Evolutionary conservation across 1,139 yeast species (phyloP), one percentile per base, ranked within the genome.

Genomic region (Yamadazyma triangularis): DNA sequence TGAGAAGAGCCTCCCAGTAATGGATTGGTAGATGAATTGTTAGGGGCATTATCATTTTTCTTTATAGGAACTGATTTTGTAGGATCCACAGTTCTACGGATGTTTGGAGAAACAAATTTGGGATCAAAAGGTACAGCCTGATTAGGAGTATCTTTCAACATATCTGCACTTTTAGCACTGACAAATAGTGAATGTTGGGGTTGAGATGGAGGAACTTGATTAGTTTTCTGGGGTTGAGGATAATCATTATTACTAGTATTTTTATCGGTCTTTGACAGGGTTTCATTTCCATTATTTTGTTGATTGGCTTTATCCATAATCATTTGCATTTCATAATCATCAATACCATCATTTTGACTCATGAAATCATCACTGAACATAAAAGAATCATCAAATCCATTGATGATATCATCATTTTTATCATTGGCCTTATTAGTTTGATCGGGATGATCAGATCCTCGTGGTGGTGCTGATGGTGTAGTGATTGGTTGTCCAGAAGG

Each of bases 371-470:
- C 89, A 45, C 86, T 78, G 44, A 79, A 79, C 34, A 72, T 59
- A 40, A 79, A 71, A 2, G 86, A 79, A 41, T 79, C 88, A 33
- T 80, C 87, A 38, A 77, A 62, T 34, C 71, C 67, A 29, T 40
- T 44, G 11, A 18, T 9, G 6, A 18, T 18, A 18, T 34, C 37
- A 11, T 32, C 31, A 12, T 33, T 32, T 35, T 32, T 30, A 28
- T 35, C 14, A 39, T 43, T 13, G 42, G 27, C 6, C 28, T 22
- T 29, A 31, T 9, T 37, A 36, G 15, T 36, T 23, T 20, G 36
- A 26, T 13, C 30, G 24, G 6, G 20, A 18, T 18, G 6, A 7
- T 8, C 6, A 7, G 12, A 14, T 15, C 25, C 13, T 13, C 24
- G 14, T n/a, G 26, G 29, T 13, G 23, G 13, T 15, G 25, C 12